Base-by-base conservation (phyloP, 106 monocot species). In the Vanilla planifolia region DNA sequence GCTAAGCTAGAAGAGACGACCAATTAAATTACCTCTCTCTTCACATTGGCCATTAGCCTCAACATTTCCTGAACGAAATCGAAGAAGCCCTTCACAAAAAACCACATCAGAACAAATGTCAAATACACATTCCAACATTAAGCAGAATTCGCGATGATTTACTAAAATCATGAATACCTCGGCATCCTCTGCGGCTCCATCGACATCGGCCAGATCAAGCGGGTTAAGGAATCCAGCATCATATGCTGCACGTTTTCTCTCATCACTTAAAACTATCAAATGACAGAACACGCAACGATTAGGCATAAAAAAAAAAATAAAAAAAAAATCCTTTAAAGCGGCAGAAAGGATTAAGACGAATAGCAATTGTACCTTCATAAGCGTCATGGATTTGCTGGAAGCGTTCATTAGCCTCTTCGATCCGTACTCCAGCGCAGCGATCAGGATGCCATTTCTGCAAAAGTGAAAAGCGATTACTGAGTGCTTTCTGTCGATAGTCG, bases 381-480 rank as follows among this genome's bases (percentile, higher is more conserved):
- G 84, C 84, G 42, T 85, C 80, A 58, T 81, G 80, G 32, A 76
- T 67, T 22, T 68, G 71, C 72, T 81, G 80, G 53, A 81, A 81
- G 40, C 67, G 35, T 15, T 53, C 5, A 21, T 76, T 81, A 11
- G 80, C 76, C 28, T 72, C 80, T 1, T 75, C 75, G 33, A 46
- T 30, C 16, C 62, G 80, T 14, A 61, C 75, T 37, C 67, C 67
- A 6, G 43, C 33, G 17, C 71, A 64, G 67, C 72, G 47, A 68
- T 81, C 80, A 16, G 80, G 80, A 46, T 81, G 80, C 80, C 80
- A 81, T 68, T 60, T 81, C 80, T 81, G 70, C 35, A 55, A 10
- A 22, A 35, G 6, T 42, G 10, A 67, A 16, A 24, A 8, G 3
- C 43, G 17, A 28, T 29, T 46, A 51, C 10, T 1, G 20, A 25